Conservation (phyloP, 805 yeast genomes). For the Sugiyamaella boreocaroliniensis region DNA sequence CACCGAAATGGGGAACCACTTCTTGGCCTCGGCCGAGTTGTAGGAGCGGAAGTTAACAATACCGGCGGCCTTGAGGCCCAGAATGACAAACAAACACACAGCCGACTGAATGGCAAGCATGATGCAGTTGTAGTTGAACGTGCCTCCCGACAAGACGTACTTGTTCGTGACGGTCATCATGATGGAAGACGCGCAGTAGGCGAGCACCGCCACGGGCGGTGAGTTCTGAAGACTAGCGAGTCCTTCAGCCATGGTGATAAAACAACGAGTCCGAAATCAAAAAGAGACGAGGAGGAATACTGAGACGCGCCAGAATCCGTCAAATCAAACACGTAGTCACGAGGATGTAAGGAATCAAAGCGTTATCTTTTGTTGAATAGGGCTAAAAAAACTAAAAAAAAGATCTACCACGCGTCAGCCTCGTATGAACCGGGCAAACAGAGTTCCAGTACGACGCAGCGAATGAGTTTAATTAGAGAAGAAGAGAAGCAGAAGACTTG, state of each 20-base stretch:
- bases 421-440: not conserved
- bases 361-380: not conserved
- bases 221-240: slow-evolving; percentile 21
- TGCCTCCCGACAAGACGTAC: slow-evolving; percentile 77
- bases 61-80: slow-evolving; percentile 63
- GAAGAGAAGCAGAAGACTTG: too few species aligned
- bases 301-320: too few species aligned
- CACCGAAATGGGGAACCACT: slow-evolving; percentile 90
- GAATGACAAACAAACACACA: slow-evolving; percentile 72
- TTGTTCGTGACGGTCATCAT: slow-evolving; percentile 97
- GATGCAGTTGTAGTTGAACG: slow-evolving; percentile 79
- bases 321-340: not conserved
- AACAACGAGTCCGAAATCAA: not conserved
- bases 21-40: slow-evolving; percentile 81
- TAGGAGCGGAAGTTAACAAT: slow-evolving; percentile 81
- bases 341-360: not conserved
- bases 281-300: not conserved
- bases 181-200: slow-evolving; percentile 88
- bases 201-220: slow-evolving; percentile 32
- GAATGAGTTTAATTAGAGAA: too few species aligned
- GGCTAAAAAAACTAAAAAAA: not conserved
- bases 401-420: not conserved
- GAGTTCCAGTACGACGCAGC: too few species aligned
- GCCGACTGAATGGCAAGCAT: slow-evolving; percentile 81
- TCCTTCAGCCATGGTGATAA: slow-evolving; percentile 1